Evolutionary conservation across 257 asterid species (phyloP), one percentile per base, ranked within the genome.

Genomic region (Penstemon davidsonii): DNA sequence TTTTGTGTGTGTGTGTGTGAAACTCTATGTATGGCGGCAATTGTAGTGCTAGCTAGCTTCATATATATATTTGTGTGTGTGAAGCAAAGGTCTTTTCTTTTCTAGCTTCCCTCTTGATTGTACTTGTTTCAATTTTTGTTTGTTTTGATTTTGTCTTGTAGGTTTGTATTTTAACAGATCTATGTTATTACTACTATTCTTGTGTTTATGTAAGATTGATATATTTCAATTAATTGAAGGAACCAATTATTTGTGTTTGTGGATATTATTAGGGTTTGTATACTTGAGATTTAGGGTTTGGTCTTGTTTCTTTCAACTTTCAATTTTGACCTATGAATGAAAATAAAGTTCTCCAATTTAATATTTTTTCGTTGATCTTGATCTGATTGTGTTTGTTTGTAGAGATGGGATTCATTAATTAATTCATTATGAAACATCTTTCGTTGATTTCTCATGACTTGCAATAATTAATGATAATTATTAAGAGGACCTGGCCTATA

Each of bases 181-280:
- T 76, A 36, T 57, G 2, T 53, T 7, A 19, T 66, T 25, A 25
- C 33, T 25, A 25, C 10, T 60, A 25, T 33, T 10, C 10, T 57
- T 63, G 2, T 1, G 18, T 5, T 42, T 43, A 73, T 59, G 9
- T 76, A 44, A 66, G 13, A 66, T 73, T 61, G 62, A 53, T 52
- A 33, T 15, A 38, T 60, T 13, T 54, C 45, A 38, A 6, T 56
- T 11, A 60, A 44, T 63, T 3, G 15, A 12, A 54, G 70, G 18
- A 41, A 3, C 19, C 25, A 39, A 3, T 58, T 18, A 5, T 40
- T 6, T 36, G 53, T n/a, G 50, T 12, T 59, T 39, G 12, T 56
- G 2, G 4, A 8, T 11, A 49, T 33, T 8, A 67, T 52, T 68
- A 74, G 79, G 74, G 79, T 74, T 74, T 68, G n/a, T 18, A 15